Percentiles rank a stretch among this genome's conserved stretches.
Conservation (phyloP, 805 yeast species). For the Metschnikowia noctiluminum region DNA sequence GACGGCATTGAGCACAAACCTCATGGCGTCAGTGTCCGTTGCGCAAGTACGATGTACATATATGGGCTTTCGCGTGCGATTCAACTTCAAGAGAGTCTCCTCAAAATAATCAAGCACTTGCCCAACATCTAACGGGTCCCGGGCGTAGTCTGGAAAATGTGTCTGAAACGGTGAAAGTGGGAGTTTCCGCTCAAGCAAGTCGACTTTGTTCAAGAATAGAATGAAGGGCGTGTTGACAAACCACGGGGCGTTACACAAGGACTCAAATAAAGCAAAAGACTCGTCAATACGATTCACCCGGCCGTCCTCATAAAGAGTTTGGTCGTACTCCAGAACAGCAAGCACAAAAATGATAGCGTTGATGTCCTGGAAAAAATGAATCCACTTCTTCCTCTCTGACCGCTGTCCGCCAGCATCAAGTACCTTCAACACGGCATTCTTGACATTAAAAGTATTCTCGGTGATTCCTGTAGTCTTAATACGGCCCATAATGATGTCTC, state of each 20-base stretch:
- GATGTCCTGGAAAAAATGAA: constrained; percentile 88
- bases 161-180: constrained; percentile 59
- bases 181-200: constrained; percentile 72
- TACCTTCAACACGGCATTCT: constrained; percentile 63
- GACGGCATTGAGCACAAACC: constrained; percentile 85
- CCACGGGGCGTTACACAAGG: constrained; percentile 83
- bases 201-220: constrained; percentile 84
- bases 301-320: constrained; percentile 84
- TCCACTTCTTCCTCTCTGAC: constrained; percentile 89
- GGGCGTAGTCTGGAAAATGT: constrained; percentile 77
- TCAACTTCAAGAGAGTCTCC: constrained; percentile 57
- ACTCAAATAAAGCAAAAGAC: constrained; percentile 77
- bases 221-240: constrained; percentile 84
- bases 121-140: constrained; percentile 56
- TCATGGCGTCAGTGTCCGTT: constrained; percentile 86
- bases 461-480: constrained; percentile 95
- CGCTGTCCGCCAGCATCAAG: constrained; percentile 97
- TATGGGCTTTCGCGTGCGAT: constrained; percentile 67
- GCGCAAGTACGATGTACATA: constrained; percentile 95
- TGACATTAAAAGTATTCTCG: constrained; percentile 73
- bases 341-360: constrained; percentile 84
- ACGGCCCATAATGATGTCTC: constrained; percentile 84
- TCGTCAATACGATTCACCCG: constrained; percentile 89
- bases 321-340: constrained; percentile 91
- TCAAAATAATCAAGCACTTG: constrained; percentile 74